Evolutionary conservation across 1,284 basidiomycete genomes (phyloP).

Genomic region (Acaromyces ingoldii): DNA sequence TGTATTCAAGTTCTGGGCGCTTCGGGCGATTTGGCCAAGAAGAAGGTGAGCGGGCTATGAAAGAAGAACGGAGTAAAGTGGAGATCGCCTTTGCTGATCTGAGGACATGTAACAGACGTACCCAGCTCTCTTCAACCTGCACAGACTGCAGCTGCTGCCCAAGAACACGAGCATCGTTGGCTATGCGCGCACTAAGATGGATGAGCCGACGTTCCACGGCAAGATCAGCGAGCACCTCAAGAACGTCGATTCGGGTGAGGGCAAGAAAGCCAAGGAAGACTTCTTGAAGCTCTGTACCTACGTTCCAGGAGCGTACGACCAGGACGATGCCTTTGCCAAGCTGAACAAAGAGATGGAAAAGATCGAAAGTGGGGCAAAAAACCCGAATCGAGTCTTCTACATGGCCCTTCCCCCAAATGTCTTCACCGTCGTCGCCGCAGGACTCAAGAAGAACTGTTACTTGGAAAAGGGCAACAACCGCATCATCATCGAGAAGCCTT

Average conservation of each 20-base stretch:
- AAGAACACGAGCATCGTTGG: conserved; percentile 48
- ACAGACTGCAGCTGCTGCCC: conserved; percentile 36
- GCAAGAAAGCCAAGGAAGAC: conserved; percentile 26
- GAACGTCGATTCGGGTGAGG: conserved; percentile 28
- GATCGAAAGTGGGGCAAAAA: conserved; percentile 26
- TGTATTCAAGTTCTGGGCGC: conserved; percentile 98
- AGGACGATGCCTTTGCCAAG: conserved; percentile 41
- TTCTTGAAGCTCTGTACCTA: conserved; percentile 47
- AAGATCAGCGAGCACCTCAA: conserved; percentile 39
- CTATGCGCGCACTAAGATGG: conserved; percentile 53
- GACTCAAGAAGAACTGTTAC: conserved; percentile 47
- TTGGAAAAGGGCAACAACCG: conserved; percentile 41
- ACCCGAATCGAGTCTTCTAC: conserved; percentile 47
- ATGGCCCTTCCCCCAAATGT: conserved; percentile 50
- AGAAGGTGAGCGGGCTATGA: conserved; percentile 67
- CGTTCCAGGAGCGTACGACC: conserved; percentile 47
- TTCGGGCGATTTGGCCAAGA: conserved; percentile 96
- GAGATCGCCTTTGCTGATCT: neutral
- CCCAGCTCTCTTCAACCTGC: conserved; percentile 48
- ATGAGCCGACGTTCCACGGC: conserved; percentile 42
- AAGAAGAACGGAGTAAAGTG: neutral
- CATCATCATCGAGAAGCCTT: conserved; percentile 50
- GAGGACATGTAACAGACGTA: conserved; percentile 28
- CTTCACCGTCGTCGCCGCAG: conserved; percentile 46
- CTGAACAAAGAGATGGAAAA: conserved; percentile 39